Base-by-base conservation (phyloP, 1,284 basidiomycete species). In the Ustilago shanxiensis region DNA sequence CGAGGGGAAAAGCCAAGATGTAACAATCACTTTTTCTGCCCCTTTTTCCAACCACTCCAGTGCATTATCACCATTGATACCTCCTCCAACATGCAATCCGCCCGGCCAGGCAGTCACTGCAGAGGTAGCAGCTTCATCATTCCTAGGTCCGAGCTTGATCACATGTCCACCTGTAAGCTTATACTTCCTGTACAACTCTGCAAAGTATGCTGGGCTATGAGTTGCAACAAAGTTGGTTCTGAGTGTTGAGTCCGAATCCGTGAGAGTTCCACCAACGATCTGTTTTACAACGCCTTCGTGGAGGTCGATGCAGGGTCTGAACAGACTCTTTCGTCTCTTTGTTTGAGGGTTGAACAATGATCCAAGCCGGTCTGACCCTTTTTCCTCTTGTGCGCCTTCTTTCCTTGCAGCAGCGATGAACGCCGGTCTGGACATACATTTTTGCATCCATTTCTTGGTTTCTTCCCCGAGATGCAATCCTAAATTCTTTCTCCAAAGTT, bases 1-100 rank as follows among this genome's bases (percentile, higher is more conserved):
- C 10, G 88, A 87, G 0, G 96, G 96, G 81, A 99, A 99, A 24
- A 99, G 90, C 86, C 92, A 95, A 9, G 95, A 98, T 2, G 97
- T 99, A 29, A 99, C 93, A 66, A 99, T 98, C 74, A 95, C 96
- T 89, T 99, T 99, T 82, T 92, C 92, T 7, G 97, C 97, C 7
- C 97, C 97, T 3, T 90, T 90, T 39, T 92, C 90, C 37, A 99
- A 86, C 97, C 97, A 99, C 68, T 91, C 89, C 51, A 87, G 83
- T 0, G 95, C 95, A 85, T 99, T 99, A 28, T 87, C 87, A 16
- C 90, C 90, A 16, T 89, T 93, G 79, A 99, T 96, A 0, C 97
- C 95, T 1, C 97, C 97, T 2, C 97, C 97, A 50, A 99, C 89
- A 85, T 99, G 97, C 47, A 99, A 87, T 6, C 90, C 92, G 14